These are phyloP conservation scores for Pelagophyceae sp. DNA, from an alignment of 352 stramenopile genomes.

Conservation along the genomic window DNA sequence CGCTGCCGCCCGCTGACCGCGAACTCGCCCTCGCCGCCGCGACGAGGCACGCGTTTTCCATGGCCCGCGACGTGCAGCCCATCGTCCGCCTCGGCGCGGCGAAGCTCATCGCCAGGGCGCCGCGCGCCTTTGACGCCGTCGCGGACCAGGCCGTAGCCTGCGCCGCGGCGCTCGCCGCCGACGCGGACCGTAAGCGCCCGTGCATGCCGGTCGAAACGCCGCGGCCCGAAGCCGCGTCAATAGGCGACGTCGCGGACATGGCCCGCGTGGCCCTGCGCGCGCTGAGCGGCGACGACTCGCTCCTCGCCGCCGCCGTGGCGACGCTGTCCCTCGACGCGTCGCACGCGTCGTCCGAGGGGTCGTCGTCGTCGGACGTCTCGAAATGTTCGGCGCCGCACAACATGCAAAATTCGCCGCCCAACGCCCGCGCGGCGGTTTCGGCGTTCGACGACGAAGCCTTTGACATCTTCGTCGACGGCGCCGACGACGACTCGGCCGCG, in stretches of 20 bases:
- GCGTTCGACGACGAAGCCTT: background rate
- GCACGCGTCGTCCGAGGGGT: no score
- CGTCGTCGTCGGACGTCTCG: no score
- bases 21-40: background rate
- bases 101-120: background rate
- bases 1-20: background rate
- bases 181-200: background rate
- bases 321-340: no score
- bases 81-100: conserved; percentile 7
- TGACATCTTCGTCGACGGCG: background rate
- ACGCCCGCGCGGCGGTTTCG: no score
- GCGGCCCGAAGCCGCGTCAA: background rate
- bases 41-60: background rate
- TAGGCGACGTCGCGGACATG: background rate
- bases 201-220: no score
- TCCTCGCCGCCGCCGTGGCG: no score
- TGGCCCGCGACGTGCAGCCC: background rate
- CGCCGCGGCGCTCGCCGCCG: background rate
- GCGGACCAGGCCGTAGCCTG: background rate
- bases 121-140: background rate
- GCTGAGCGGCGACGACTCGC: no score
- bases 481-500: background rate
- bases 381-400: no score
- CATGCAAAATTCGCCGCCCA: no score
- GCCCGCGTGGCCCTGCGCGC: background rate